A percentile compares a stretch with the other conserved stretches of the same genome.
phyloP scores from a whole-genome alignment of 441 rosid species.

The Lepidium campestre region DNA sequence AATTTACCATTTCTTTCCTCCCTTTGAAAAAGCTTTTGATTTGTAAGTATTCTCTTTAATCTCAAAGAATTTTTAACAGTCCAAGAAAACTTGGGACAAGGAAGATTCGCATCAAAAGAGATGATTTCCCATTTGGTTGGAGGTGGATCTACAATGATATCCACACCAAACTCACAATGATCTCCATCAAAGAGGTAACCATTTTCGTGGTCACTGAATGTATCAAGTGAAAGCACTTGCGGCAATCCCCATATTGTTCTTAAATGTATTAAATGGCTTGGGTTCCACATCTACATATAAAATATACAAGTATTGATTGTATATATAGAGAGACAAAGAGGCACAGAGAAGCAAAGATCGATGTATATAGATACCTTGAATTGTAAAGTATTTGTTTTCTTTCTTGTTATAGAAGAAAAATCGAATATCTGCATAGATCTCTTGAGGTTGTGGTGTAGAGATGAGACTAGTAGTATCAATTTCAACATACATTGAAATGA shows the following conservation, averaged over 20 bases:
- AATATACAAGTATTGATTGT: background rate
- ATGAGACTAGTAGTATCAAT: background rate
- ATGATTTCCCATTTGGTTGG: background rate
- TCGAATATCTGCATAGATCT: background rate
- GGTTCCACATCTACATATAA: background rate
- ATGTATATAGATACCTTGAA: background rate
- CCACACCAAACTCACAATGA: slow-evolving; percentile 2
- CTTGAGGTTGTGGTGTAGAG: background rate
- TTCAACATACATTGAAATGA: background rate
- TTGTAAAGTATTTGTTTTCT: background rate
- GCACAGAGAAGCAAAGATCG: background rate
- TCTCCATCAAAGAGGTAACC: background rate
- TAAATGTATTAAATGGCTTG: background rate
- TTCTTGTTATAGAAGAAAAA: slow-evolving; percentile 5
- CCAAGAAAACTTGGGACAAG: background rate
- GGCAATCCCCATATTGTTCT: background rate
- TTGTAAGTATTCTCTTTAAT: background rate
- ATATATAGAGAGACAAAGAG: background rate
- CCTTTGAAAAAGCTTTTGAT: background rate
- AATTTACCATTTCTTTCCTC: background rate
- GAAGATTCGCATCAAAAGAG: background rate
- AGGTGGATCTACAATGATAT: background rate
- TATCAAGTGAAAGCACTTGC: background rate
- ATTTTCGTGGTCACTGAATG: background rate
- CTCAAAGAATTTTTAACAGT: background rate